A percentile compares a stretch with the other conserved stretches of the same genome.
Conservation (phyloP, 805 yeast species). For the Ogataea ganodermae region DNA sequence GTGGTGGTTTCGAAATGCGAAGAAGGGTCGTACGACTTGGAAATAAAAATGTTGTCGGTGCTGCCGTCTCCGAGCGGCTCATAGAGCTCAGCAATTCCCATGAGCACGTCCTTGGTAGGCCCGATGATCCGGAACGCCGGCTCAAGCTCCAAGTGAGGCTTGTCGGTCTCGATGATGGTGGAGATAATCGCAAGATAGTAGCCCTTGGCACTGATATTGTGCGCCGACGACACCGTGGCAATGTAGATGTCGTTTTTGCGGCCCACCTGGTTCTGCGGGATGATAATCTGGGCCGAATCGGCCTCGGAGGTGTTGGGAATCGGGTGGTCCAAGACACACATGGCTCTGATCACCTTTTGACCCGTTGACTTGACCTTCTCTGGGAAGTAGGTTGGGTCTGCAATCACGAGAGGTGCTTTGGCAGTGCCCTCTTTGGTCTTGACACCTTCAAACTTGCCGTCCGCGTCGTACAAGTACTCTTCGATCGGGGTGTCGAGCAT, state of each 20-base stretch:
- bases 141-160: conserved; percentile 89
- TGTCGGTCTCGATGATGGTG: conserved; percentile 89
- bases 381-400: conserved; percentile 98
- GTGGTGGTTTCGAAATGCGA: conserved; percentile 96
- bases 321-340: conserved; percentile 90
- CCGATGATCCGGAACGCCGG: conserved; percentile 93
- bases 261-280: conserved; percentile 93
- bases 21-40: conserved; percentile 89
- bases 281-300: conserved; percentile 90
- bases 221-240: conserved; percentile 86
- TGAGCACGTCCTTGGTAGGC: conserved; percentile 73
- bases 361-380: conserved; percentile 74
- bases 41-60: conserved; percentile 73
- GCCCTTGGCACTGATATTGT: conserved; percentile 87
- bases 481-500: conserved; percentile 97
- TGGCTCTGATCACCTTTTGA: conserved; percentile 73
- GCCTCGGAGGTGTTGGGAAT: conserved; percentile 77
- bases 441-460: conserved; percentile 80
- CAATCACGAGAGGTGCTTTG: conserved; percentile 89
- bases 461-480: conserved; percentile 73
- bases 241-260: conserved; percentile 93
- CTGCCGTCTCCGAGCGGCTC: conserved; percentile 87
- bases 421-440: conserved; percentile 90
- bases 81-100: conserved; percentile 90
- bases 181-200: conserved; percentile 92